Evolutionary conservation across 768 basidiomycete species (phyloP).

Genomic region (Tubosaeta sp.): DNA sequence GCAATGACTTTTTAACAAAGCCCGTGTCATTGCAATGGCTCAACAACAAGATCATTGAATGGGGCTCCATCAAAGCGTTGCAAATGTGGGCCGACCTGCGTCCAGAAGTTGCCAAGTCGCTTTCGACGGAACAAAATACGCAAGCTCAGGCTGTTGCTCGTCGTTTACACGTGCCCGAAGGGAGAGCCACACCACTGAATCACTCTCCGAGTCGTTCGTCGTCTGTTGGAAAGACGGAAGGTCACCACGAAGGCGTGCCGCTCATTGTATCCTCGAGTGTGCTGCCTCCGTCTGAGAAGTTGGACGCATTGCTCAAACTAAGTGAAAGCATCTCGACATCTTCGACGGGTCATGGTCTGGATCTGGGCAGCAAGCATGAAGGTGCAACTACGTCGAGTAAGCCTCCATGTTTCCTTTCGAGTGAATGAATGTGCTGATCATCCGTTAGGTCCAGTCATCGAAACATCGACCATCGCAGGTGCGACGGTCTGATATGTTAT

Average conservation of each 20-base stretch:
- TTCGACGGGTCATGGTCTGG: conserved; percentile 2
- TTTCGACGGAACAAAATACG: conserved; percentile 42
- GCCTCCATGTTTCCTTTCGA: not conserved
- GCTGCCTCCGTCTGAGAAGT: conserved; percentile 15
- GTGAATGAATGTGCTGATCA: conserved; percentile 6
- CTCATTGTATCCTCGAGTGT: conserved; percentile 15
- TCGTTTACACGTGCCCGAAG: conserved; percentile 46
- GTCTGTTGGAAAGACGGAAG: conserved; percentile 30
- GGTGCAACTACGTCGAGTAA: conserved; percentile 28
- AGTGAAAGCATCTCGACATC: conserved; percentile 17
- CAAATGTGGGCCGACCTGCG: conserved; percentile 89
- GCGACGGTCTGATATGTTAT: conserved; percentile 2
- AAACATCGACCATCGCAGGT: conserved; percentile 17
- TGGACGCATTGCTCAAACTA: conserved; percentile 26
- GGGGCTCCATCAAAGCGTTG: conserved; percentile 95
- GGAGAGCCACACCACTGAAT: conserved; percentile 36
- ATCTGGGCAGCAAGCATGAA: conserved; percentile 12
- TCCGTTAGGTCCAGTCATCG: conserved; percentile 22
- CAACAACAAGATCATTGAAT: conserved; percentile 97
- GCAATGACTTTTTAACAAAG: conserved; percentile 98
- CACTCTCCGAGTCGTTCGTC: conserved; percentile 36
- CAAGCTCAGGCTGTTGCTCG: conserved; percentile 47
- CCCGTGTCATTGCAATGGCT: conserved; percentile 94
- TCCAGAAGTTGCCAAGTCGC: conserved; percentile 51
- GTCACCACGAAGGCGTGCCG: conserved; percentile 13